These are phyloP conservation scores for Lycium ferocissimum DNA, from an alignment of 257 asterid species.

Conservation along the genomic window DNA sequence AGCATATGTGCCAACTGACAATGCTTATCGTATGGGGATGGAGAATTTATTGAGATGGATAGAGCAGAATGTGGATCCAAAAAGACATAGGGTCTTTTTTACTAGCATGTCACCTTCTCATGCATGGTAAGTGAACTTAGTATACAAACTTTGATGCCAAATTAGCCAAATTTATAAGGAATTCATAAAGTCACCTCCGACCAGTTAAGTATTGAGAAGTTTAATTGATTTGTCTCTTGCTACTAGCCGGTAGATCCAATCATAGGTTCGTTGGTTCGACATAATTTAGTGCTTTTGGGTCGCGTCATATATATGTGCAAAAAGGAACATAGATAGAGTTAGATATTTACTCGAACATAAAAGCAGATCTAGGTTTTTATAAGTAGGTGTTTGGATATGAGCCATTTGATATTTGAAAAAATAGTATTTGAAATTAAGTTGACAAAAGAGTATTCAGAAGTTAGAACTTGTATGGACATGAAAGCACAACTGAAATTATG, in stretches of 20 bases:
- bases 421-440: too few relatives aligned
- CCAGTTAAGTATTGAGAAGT: background rate
- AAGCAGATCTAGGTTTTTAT: background rate
- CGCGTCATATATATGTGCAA: background rate
- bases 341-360: background rate
- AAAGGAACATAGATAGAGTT: background rate
- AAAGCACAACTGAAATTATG: too few relatives aligned
- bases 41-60: conserved; percentile 28
- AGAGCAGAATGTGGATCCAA: conserved; percentile 17
- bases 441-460: too few relatives aligned
- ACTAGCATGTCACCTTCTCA: conserved; percentile 33
- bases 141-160: background rate
- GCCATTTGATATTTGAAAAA: too few relatives aligned
- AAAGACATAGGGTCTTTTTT: conserved; percentile 22
- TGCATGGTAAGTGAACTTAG: background rate
- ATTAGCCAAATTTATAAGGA: too few relatives aligned
- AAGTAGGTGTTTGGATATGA: background rate
- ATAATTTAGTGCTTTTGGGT: background rate
- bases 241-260: background rate
- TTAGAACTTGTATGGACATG: too few relatives aligned
- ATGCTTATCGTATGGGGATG: conserved; percentile 30
- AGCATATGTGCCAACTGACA: background rate
- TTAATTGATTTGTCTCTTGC: background rate
- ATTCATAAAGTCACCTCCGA: background rate
- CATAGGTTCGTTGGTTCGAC: background rate